Evolutionary conservation across 192 early-diverging fungal genomes (phyloP).

Genomic region (Umbelopsis isabellina): DNA sequence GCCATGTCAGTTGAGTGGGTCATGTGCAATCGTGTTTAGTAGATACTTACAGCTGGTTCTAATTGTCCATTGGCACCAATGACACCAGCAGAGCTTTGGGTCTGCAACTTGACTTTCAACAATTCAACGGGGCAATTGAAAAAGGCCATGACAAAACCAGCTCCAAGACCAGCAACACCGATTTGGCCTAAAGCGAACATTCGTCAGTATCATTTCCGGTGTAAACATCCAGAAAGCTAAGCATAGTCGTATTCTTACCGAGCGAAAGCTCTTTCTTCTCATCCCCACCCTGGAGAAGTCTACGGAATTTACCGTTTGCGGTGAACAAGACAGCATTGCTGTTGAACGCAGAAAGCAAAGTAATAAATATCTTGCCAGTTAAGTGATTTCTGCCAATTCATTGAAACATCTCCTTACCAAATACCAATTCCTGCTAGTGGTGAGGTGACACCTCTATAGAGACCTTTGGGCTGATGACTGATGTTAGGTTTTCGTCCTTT

Average conservation of each 20-base stretch:
- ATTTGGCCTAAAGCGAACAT: constrained; percentile 46
- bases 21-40: neutral
- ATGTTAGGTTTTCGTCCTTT: neutral
- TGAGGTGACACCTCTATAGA: constrained; percentile 75
- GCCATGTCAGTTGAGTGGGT: neutral
- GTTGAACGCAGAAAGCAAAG: neutral
- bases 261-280: constrained; percentile 47
- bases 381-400: neutral
- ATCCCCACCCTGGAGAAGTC: constrained; percentile 54
- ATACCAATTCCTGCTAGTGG: constrained; percentile 73
- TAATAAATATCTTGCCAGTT: neutral
- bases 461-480: constrained; percentile 47
- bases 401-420: constrained; percentile 49
- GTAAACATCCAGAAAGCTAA: constrained; percentile 11
- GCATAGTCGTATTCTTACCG: constrained; percentile 35
- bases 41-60: constrained; percentile 37
- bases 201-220: neutral
- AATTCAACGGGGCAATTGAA: constrained; percentile 72
- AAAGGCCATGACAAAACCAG: constrained; percentile 72
- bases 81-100: constrained; percentile 50
- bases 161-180: constrained; percentile 57
- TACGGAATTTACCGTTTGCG: constrained; percentile 64
- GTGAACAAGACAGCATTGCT: constrained; percentile 75
- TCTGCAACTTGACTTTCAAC: constrained; percentile 73
- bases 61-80: constrained; percentile 33